Evolutionary conservation across 2,329 filamentous ascomycete genomes (phyloP).

Genomic region (Cladosporium austrohemisphaericum): DNA sequence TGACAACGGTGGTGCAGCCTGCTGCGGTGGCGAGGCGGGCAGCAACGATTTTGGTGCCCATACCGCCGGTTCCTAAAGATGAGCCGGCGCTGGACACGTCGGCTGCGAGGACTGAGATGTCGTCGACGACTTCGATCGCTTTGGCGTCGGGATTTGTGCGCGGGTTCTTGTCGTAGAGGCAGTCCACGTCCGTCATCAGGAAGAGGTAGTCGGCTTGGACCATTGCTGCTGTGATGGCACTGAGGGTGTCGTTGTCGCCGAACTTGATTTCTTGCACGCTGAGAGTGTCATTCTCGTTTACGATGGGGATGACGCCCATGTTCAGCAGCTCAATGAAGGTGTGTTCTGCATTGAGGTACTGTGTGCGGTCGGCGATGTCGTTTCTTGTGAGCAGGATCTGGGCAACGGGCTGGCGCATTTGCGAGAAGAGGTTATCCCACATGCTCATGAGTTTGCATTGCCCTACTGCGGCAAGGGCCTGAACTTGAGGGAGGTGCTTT

Average conservation of each 20-base stretch:
- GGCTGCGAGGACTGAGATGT: slow-evolving; percentile 76
- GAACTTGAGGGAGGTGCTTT: slow-evolving; percentile 83
- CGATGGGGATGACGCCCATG: slow-evolving; percentile 96
- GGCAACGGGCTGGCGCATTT: slow-evolving; percentile 84
- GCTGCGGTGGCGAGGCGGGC: slow-evolving; percentile 88
- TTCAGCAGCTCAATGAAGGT: slow-evolving; percentile 85
- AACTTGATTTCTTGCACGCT: slow-evolving; percentile 99
- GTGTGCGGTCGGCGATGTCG: slow-evolving; percentile 92
- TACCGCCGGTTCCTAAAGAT: slow-evolving; percentile 85
- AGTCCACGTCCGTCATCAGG: slow-evolving; percentile 98
- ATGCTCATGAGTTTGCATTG: slow-evolving; percentile 93
- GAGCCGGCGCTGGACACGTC: slow-evolving; percentile 92
- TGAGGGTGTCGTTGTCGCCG: slow-evolving; percentile 96
- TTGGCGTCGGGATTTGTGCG: slow-evolving; percentile 78
- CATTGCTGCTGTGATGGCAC: slow-evolving; percentile 95
- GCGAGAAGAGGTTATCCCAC: slow-evolving; percentile 88
- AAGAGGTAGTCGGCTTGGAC: slow-evolving; percentile 95
- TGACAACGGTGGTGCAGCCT: slow-evolving; percentile 93
- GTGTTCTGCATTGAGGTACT: slow-evolving; percentile 95
- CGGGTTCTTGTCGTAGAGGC: slow-evolving; percentile 94
- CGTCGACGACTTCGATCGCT: slow-evolving; percentile 87
- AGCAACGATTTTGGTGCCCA: slow-evolving; percentile 96
- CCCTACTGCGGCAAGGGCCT: slow-evolving; percentile 92
- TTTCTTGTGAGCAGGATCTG: slow-evolving; percentile 93
- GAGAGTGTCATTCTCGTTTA: slow-evolving; percentile 97